Evolutionary conservation across 371 early-diverging fungal species (phyloP).

Genomic region (Circinella umbellata): DNA sequence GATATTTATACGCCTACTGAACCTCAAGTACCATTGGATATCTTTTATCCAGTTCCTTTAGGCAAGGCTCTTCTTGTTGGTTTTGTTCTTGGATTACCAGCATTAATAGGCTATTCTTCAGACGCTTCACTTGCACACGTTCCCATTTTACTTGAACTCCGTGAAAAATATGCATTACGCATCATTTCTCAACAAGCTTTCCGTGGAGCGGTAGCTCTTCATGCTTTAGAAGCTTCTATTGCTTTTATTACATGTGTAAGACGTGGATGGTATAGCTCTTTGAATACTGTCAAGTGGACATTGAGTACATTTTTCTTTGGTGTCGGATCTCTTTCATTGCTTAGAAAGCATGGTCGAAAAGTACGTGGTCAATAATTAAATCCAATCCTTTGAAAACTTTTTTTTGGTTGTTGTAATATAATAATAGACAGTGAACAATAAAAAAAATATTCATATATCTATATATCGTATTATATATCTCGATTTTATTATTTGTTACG

Average conservation of each 20-base stretch:
- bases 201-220: slow-evolving; percentile 18
- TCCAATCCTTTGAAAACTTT: not conserved
- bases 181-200: slow-evolving; percentile 8
- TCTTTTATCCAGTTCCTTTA: slow-evolving; percentile 28
- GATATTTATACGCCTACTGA: slow-evolving; percentile 37
- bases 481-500: not conserved
- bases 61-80: slow-evolving; percentile 15
- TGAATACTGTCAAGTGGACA: slow-evolving; percentile 43
- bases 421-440: too few species aligned
- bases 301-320: slow-evolving; percentile 40
- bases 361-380: slow-evolving; percentile 7
- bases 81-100: slow-evolving; percentile 15
- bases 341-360: slow-evolving; percentile 12
- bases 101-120: slow-evolving; percentile 18
- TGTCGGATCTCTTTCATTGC: slow-evolving; percentile 18
- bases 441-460: not conserved
- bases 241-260: slow-evolving; percentile 35
- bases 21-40: slow-evolving; percentile 36
- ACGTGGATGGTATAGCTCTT: slow-evolving; percentile 47
- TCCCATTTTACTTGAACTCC: slow-evolving; percentile 1
- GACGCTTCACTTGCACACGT: slow-evolving; percentile 22
- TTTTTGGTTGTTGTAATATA: not conserved
- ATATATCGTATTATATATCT: not conserved
- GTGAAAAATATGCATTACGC: slow-evolving; percentile 17
- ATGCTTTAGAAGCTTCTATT: slow-evolving; percentile 26